phyloP scores from a whole-genome alignment of 495 filamentous ascomycete species.

The Penicillium crystallinum region DNA sequence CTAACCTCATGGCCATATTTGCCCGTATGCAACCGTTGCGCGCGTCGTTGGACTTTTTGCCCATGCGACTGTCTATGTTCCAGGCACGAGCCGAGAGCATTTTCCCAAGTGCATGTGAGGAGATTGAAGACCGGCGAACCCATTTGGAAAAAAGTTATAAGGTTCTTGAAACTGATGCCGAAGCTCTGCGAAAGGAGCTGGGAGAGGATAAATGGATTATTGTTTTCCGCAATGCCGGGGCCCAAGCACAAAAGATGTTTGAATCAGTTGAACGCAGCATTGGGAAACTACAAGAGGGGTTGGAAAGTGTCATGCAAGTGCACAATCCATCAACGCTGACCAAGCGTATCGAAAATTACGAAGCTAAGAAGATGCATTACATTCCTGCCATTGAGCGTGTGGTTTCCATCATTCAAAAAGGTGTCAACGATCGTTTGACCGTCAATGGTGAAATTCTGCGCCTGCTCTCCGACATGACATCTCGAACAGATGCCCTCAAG shows the following conservation, averaged over 20 bases:
- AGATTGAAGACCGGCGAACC: slow-evolving; percentile 66
- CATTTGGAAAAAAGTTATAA: slow-evolving; percentile 74
- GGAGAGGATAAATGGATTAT: slow-evolving; percentile 94
- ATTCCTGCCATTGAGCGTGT: slow-evolving; percentile 91
- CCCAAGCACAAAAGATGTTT: slow-evolving; percentile 90
- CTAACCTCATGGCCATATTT: slow-evolving; percentile 76
- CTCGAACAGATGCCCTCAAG: slow-evolving; percentile 70
- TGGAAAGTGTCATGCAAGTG: slow-evolving; percentile 67
- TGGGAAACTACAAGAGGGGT: slow-evolving; percentile 70
- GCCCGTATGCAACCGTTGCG: slow-evolving; percentile 91
- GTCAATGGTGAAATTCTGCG: slow-evolving; percentile 92
- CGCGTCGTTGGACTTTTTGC: slow-evolving; percentile 90
- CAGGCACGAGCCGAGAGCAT: slow-evolving; percentile 64
- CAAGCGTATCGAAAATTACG: slow-evolving; percentile 87
- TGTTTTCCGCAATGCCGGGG: slow-evolving; percentile 88
- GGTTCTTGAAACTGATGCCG: slow-evolving; percentile 79
- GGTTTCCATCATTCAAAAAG: slow-evolving; percentile 84
- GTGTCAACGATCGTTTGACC: slow-evolving; percentile 82
- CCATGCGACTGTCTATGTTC: slow-evolving; percentile 90
- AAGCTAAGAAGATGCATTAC: slow-evolving; percentile 93
- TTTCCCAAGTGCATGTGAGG: slow-evolving; percentile 86
- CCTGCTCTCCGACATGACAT: slow-evolving; percentile 74
- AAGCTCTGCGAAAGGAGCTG: slow-evolving; percentile 78
- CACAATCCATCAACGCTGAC: slow-evolving; percentile 59
- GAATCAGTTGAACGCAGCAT: slow-evolving; percentile 86